Conservation (phyloP, 2,329 filamentous ascomycete species). For the Aspergillus sp. region DNA sequence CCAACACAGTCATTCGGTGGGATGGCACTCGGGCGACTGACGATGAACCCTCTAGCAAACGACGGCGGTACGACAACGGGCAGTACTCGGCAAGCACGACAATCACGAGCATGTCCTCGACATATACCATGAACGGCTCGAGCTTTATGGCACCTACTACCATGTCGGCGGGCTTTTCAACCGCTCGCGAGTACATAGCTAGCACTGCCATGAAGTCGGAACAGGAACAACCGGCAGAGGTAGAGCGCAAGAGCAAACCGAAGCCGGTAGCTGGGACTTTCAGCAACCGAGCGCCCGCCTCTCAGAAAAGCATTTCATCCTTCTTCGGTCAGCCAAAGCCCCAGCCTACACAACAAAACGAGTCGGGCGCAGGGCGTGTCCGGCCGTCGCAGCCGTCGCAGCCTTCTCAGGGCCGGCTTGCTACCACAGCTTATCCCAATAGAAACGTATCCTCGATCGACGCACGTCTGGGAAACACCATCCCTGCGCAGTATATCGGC, state of each 20-base stretch:
- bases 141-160: slow-evolving; percentile 38
- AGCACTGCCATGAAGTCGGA: slow-evolving; percentile 26
- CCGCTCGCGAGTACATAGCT: slow-evolving; percentile 56
- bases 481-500: slow-evolving; percentile 23
- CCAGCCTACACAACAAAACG: slow-evolving; percentile 17
- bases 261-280: slow-evolving; percentile 26
- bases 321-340: slow-evolving; percentile 46
- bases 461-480: slow-evolving; percentile 13
- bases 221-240: slow-evolving; percentile 6
- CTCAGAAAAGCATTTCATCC: slow-evolving; percentile 53
- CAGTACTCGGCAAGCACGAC: slow-evolving; percentile 25
- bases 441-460: slow-evolving; percentile 1
- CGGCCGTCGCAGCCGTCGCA: not conserved
- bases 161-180: slow-evolving; percentile 60
- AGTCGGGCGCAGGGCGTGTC: slow-evolving; percentile 13
- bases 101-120: slow-evolving; percentile 33
- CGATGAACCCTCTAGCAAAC: slow-evolving; percentile 27
- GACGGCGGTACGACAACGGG: slow-evolving; percentile 27
- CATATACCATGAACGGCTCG: slow-evolving; percentile 63
- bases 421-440: slow-evolving; percentile 7
- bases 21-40: slow-evolving; percentile 26
- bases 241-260: slow-evolving; percentile 31
- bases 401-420: slow-evolving; percentile 9
- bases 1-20: slow-evolving; percentile 38
- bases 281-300: slow-evolving; percentile 40